Evolutionary conservation across 2,329 filamentous ascomycete genomes (phyloP).

Genomic region (Tolypocladium ovalisporum): DNA sequence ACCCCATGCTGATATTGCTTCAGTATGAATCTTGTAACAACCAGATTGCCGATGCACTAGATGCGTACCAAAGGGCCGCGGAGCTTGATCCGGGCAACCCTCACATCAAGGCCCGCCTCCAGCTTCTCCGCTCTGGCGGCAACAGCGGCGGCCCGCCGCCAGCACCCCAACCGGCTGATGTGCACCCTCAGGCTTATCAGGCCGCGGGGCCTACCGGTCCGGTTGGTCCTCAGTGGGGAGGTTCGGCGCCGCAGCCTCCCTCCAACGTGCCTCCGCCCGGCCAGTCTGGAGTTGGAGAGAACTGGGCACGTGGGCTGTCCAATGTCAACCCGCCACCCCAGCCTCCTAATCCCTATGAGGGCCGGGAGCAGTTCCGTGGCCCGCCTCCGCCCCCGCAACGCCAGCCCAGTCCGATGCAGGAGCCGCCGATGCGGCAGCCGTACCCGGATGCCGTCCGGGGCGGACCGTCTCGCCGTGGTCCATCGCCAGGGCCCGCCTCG

Average conservation of each 20-base stretch:
- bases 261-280: constrained; percentile 51
- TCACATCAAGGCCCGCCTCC: constrained; percentile 90
- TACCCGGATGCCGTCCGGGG: constrained; percentile 40
- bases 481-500: constrained; percentile 25
- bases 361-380: constrained; percentile 57
- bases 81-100: constrained; percentile 89
- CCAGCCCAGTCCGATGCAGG: constrained; percentile 66
- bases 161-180: constrained; percentile 86
- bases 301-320: constrained; percentile 55
- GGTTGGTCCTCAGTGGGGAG: constrained; percentile 82
- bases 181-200: constrained; percentile 91
- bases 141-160: constrained; percentile 61
- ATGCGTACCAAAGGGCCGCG: constrained; percentile 88
- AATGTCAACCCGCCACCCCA: constrained; percentile 70
- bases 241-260: constrained; percentile 49
- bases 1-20: constrained; percentile 16
- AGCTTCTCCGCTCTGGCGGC: constrained; percentile 75
- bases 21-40: constrained; percentile 99
- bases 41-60: constrained; percentile 89
- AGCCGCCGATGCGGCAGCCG: constrained; percentile 45
- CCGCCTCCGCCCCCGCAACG: constrained; percentile 56
- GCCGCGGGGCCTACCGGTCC: constrained; percentile 69
- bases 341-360: constrained; percentile 72
- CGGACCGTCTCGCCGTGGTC: constrained; percentile 33
- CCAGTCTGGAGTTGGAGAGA: constrained; percentile 43